These are phyloP conservation scores for Candida mesenterica DNA, from an alignment of 1,139 yeast species.

Conservation along the genomic window DNA sequence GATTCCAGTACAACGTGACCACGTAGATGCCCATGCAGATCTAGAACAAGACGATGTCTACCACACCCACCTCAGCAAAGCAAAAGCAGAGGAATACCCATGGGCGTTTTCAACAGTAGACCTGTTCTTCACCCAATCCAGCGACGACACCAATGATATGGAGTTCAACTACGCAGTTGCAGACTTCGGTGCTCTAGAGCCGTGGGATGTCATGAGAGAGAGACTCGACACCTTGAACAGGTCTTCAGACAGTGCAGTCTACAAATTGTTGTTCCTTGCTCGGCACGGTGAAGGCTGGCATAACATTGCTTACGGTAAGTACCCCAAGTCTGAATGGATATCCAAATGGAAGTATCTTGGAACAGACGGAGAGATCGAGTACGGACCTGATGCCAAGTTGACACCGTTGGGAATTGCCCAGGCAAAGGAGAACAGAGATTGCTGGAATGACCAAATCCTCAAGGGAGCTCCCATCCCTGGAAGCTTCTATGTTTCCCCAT, in stretches of 20 bases:
- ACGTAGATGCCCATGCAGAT: slow-evolving; percentile 36
- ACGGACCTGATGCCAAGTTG: slow-evolving; percentile 71
- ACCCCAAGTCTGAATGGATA: slow-evolving; percentile 60
- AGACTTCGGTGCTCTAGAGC: slow-evolving; percentile 46
- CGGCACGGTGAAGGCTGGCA: slow-evolving; percentile 83
- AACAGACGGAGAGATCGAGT: slow-evolving; percentile 54
- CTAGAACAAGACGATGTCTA: slow-evolving; percentile 32
- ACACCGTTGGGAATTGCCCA: slow-evolving; percentile 54
- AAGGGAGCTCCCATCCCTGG: slow-evolving; percentile 56
- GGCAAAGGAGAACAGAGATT: slow-evolving; percentile 44
- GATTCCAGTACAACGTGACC: slow-evolving; percentile 31
- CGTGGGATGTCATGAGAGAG: slow-evolving; percentile 46
- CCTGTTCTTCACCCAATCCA: slow-evolving; percentile 56
- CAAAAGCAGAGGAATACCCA: slow-evolving; percentile 16
- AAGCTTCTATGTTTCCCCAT: slow-evolving; percentile 60
- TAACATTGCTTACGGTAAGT: slow-evolving; percentile 57
- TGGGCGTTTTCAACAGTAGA: slow-evolving; percentile 46
- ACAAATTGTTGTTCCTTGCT: slow-evolving; percentile 61
- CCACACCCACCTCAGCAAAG: slow-evolving; percentile 12
- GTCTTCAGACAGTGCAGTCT: slow-evolving; percentile 15
- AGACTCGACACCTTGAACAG: slow-evolving; percentile 38
- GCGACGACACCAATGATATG: slow-evolving; percentile 43
- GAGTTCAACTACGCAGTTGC: slow-evolving; percentile 44
- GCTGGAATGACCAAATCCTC: slow-evolving; percentile 42
- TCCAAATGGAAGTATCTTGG: slow-evolving; percentile 54